Conservation (phyloP, 2,329 filamentous ascomycete genomes). For the Lasiodiplodia sp. region DNA sequence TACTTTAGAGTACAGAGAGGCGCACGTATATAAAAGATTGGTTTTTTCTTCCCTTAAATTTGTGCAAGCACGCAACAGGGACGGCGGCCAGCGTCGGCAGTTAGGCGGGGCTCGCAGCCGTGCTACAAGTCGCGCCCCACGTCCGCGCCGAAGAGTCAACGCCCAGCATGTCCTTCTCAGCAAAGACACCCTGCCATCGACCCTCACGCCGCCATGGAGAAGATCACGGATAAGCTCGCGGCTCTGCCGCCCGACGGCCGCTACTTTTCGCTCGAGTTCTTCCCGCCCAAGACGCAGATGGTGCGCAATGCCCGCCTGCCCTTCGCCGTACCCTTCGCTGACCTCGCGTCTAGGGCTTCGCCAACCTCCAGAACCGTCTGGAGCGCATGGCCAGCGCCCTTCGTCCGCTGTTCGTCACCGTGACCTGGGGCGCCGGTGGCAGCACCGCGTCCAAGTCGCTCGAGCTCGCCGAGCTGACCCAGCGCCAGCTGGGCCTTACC, state of each 20-base stretch:
- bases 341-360: slow-evolving; percentile 68
- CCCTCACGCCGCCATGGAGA: slow-evolving; percentile 45
- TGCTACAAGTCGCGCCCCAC: slow-evolving; percentile 15
- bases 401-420: slow-evolving; percentile 91
- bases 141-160: slow-evolving; percentile 18
- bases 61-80: not conserved
- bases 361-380: slow-evolving; percentile 90
- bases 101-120: slow-evolving; percentile 17
- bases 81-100: slow-evolving; percentile 8
- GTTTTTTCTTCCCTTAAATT: not conserved
- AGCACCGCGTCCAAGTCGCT: slow-evolving; percentile 90
- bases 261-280: slow-evolving; percentile 99
- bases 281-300: slow-evolving; percentile 96
- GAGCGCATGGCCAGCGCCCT: slow-evolving; percentile 94
- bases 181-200: slow-evolving; percentile 11
- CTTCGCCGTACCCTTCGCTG: slow-evolving; percentile 13
- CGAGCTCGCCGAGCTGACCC: slow-evolving; percentile 93
- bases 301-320: slow-evolving; percentile 45
- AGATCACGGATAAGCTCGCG: slow-evolving; percentile 94
- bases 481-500: slow-evolving; percentile 87
- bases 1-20: not conserved
- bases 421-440: slow-evolving; percentile 97
- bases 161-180: slow-evolving; percentile 23
- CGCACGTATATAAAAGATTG: not conserved
- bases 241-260: slow-evolving; percentile 79